Evolutionary conservation across 169 alveolate species (phyloP), one percentile per base, ranked within the genome.

Genomic region (Plasmodium malariae): DNA sequence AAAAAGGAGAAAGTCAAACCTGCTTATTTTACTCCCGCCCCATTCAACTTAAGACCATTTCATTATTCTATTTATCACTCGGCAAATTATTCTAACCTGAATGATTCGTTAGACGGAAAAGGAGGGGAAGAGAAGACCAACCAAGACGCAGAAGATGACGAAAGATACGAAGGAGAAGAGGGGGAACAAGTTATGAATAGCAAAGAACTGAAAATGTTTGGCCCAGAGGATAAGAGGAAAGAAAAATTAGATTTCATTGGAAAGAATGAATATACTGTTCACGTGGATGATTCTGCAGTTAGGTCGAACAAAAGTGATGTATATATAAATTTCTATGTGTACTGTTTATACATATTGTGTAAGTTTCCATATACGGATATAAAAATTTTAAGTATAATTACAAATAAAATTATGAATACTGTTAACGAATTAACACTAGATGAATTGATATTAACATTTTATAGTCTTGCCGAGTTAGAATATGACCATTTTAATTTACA

Each of bases 311-410:
- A 32, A 9, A 71, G 24, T n/a, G 59, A 12, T 17, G 28, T 7
- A 17, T 21, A 40, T 67, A 55, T 83, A 12, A 54, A 70, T 60
- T 60, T 83, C 21, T 70, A 51, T 60, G 91, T 60, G 1, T 83
- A 83, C 60, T 51, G 74, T 59, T 43, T 83, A 11, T 65, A 60
- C 59, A 55, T 60, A 28, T 59, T 83, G 49, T 67, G 73, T 37
- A 83, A 83, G 67, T 83, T 83, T 43, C 91, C 91, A 40, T 83
- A 67, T 60, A 34, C 85, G 6, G 51, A 83, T 83, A 12, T 83
- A 21, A 68, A 40, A 9, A 67, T 83, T 21, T n/a, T 83, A n/a
- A 65, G 51, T 43, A 67, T 67, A 7, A 19, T 83, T 40, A 40
- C 32, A 3, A 67, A 70, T 11, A 11, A 67, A 51, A 3, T 83